Percentiles rank a stretch among this genome's conserved stretches.
phyloP scores from a whole-genome alignment of 768 basidiomycete species.

The Hericium coralloides region DNA sequence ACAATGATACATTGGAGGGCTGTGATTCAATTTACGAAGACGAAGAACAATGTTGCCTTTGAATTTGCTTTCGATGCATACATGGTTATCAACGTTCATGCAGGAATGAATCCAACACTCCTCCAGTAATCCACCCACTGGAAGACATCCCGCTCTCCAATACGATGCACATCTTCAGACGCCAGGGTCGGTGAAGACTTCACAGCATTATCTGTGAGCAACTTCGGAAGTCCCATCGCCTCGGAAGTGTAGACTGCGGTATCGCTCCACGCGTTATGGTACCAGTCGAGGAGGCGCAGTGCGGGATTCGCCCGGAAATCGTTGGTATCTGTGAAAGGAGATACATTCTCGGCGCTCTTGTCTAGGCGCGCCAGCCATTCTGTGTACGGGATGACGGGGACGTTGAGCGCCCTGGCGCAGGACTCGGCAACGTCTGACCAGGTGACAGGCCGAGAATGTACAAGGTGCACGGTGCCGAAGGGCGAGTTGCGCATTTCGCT shows the following conservation, averaged over 20 bases:
- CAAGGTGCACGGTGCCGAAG: constrained; percentile 13
- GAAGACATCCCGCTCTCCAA: too few relatives aligned
- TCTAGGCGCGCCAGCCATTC: constrained; percentile 16
- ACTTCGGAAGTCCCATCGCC: too few relatives aligned
- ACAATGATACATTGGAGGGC: too few relatives aligned
- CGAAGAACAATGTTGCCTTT: background rate
- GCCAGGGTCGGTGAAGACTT: too few relatives aligned
- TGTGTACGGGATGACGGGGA: constrained; percentile 18
- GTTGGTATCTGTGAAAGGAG: too few relatives aligned
- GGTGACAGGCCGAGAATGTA: constrained; percentile 16
- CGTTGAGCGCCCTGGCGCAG: constrained; percentile 9
- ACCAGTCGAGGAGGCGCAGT: constrained; percentile 10
- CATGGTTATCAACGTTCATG: background rate
- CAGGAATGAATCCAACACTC: background rate
- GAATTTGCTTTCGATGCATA: background rate
- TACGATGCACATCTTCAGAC: too few relatives aligned
- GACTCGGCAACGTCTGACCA: constrained; percentile 9
- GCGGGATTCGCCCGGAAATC: constrained; percentile 9
- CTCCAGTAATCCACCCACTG: too few relatives aligned
- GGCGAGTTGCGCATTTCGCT: constrained; percentile 16
- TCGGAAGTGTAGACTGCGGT: too few relatives aligned
- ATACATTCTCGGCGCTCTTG: too few relatives aligned
- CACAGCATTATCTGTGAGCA: too few relatives aligned
- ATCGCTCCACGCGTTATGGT: background rate
- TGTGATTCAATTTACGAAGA: too few relatives aligned